Evolutionary conservation across 169 alveolate genomes (phyloP).

Genomic region (Cryptosporidium sp.): DNA sequence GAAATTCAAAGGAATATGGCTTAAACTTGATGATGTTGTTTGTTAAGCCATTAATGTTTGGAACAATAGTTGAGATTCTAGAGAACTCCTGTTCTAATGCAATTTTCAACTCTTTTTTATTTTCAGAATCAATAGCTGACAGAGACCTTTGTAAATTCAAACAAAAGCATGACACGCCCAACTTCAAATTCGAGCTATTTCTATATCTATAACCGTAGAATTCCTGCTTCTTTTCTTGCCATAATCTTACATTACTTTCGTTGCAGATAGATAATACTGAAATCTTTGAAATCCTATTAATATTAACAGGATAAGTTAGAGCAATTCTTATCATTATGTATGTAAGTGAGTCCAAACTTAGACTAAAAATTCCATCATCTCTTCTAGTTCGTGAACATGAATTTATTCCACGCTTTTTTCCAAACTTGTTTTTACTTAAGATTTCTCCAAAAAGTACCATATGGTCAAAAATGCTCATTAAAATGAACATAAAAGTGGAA

Average conservation of each 20-base stretch:
- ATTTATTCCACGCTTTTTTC: not conserved
- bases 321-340: conserved; percentile 56
- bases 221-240: conserved; percentile 21
- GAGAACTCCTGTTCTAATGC: conserved; percentile 16
- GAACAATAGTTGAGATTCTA: conserved; percentile 14
- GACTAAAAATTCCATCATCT: conserved; percentile 16
- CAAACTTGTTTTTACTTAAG: not conserved
- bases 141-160: not conserved
- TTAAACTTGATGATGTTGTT: not conserved
- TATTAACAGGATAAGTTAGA: conserved; percentile 48
- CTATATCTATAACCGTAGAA: conserved; percentile 28
- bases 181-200: not conserved
- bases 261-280: conserved; percentile 25
- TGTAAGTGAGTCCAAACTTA: conserved; percentile 47
- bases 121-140: conserved; percentile 4
- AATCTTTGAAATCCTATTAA: conserved; percentile 28
- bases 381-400: not conserved
- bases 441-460: conserved; percentile 65
- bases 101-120: conserved; percentile 10
- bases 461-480: conserved; percentile 48
- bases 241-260: not conserved
- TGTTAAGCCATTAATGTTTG: conserved; percentile 3
- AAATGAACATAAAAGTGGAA: conserved; percentile 18
- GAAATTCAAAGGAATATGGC: conserved; percentile 33
- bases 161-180: conserved; percentile 24